Conservation (phyloP, 140 eudicot genomes). For the Bidens hawaiensis region DNA sequence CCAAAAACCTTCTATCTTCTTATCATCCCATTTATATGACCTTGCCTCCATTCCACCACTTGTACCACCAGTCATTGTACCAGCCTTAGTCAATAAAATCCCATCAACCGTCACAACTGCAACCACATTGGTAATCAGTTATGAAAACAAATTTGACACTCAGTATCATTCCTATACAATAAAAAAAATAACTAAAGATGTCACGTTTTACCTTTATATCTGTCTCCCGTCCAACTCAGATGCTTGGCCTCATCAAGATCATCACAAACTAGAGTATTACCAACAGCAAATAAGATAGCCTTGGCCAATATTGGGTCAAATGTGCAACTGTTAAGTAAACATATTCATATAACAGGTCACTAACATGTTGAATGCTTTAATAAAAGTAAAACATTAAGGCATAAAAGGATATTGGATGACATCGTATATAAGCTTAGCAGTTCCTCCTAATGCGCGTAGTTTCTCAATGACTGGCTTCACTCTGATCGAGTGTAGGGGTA, state of each 20-base stretch:
- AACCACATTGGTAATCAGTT: conserved; percentile 12
- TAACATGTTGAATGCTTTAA: neutral
- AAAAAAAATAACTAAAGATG: neutral
- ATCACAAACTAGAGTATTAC: conserved; percentile 94
- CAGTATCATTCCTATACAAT: neutral
- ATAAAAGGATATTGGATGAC: conserved; percentile 88
- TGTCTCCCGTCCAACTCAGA: conserved; percentile 92
- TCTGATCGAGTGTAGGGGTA: conserved; percentile 93
- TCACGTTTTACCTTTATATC: conserved; percentile 63
- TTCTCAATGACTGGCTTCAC: conserved; percentile 85
- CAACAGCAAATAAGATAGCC: conserved; percentile 93
- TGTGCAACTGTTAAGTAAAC: conserved; percentile 65
- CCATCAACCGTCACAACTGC: conserved; percentile 98
- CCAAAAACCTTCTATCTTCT: conserved; percentile 80
- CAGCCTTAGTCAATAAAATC: conserved; percentile 83
- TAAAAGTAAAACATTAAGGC: neutral
- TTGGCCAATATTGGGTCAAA: conserved; percentile 81
- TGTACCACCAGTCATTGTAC: conserved; percentile 99
- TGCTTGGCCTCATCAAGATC: conserved; percentile 86
- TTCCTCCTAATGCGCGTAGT: conserved; percentile 83
- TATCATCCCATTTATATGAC: conserved; percentile 98
- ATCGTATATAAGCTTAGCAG: conserved; percentile 85
- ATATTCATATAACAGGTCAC: neutral
- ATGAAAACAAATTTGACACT: neutral
- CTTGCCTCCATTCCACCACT: conserved; percentile 99